Base-by-base conservation (phyloP, 768 basidiomycete genomes). In the Suillus paluster region DNA sequence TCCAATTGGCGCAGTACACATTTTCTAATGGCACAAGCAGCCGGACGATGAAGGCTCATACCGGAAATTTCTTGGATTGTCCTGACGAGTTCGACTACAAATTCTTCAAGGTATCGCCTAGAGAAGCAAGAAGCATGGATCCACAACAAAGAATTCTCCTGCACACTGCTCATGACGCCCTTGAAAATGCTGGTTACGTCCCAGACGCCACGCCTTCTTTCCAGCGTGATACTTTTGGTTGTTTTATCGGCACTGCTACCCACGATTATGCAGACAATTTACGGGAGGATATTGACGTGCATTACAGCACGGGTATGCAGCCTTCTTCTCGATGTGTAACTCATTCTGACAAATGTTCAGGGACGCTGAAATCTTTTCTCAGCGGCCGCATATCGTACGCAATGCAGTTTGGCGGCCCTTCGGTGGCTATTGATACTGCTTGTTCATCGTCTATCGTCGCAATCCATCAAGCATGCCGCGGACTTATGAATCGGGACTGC, bases 71-170 rank as follows among this genome's bases (percentile, higher is more conserved):
- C 69, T 70, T 92, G 56, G 72, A 80, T 21, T 78, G 80, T 45
- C 76, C 80, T 33, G 85, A 84, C 63, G 77, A 79, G 54, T 92
- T 92, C 67, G 91, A 92, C 70, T 79, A 89, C 69, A 78, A 75
- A 70, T 90, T 90, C 69, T 92, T 92, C 79, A 85, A 83, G 45
- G 83, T 90, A 49, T 89, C 86, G 44, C 90, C 91, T 2, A 83
- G 90, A 6, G 90, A 92, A 72, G 90, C 91, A 15, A 84, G 77
- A 63, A 84, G 79, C 70, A 91, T 91, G 89, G 88, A 91, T 67
- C 90, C 91, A 8, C 90, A 91, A 65, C 89, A 91, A 64, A 82
- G 90, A 5, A 66, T 92, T 38, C 75, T 92, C 5, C 79, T 92
- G 17, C 88, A 88, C 42, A 80, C 83, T 3, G 87, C 86, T 5